phyloP scores from a whole-genome alignment of 768 basidiomycete species.

The Rhodotorula toruloides region DNA sequence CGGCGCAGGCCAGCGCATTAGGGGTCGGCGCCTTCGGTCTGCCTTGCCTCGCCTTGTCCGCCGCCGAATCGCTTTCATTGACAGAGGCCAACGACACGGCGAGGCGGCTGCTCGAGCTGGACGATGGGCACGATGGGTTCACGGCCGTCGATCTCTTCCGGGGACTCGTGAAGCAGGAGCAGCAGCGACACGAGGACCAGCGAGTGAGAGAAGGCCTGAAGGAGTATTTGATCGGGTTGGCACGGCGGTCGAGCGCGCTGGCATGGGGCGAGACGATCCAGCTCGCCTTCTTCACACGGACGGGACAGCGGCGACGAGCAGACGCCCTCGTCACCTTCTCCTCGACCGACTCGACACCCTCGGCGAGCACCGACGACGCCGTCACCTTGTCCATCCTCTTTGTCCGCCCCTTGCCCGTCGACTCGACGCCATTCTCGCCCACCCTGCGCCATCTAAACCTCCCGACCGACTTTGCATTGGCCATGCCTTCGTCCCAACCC shows the following conservation, averaged over 20 bases:
- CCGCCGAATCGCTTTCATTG: no score
- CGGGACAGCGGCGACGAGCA: neutral
- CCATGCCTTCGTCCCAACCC: neutral
- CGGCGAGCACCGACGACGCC: neutral
- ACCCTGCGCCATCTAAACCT: neutral
- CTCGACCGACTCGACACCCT: neutral
- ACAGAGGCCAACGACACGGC: no score
- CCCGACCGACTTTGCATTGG: no score
- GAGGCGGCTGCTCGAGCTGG: no score
- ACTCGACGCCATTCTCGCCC: neutral
- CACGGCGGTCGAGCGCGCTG: neutral
- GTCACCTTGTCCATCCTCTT: slow-evolving; percentile 2
- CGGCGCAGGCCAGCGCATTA: no score
- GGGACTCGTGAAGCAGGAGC: no score
- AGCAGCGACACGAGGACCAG: no score
- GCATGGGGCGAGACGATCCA: slow-evolving; percentile 5
- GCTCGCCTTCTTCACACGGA: neutral
- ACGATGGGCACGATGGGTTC: no score
- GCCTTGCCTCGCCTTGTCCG: no score
- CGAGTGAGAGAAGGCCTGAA: neutral
- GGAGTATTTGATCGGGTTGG: neutral
- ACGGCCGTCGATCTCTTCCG: no score
- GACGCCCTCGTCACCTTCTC: slow-evolving; percentile 4
- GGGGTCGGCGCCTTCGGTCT: no score
- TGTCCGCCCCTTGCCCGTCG: neutral